These are phyloP conservation scores for Coccinonectria pachysandricola DNA, from an alignment of 2,329 filamentous ascomycete species.

Conservation along the genomic window DNA sequence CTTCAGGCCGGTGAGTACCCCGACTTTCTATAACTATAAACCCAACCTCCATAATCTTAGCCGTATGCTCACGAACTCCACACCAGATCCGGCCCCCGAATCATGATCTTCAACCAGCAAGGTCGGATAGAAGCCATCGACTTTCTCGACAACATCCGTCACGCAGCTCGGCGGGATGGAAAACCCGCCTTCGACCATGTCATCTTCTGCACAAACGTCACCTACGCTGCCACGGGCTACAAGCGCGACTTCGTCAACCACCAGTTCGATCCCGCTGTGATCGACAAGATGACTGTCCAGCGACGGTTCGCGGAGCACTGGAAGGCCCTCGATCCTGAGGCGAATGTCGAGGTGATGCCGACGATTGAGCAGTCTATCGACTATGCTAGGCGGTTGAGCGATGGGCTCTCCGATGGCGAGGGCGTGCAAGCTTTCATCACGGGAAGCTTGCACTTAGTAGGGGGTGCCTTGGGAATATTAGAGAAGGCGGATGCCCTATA, in stretches of 20 bases:
- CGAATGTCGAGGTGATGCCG: slow-evolving; percentile 36
- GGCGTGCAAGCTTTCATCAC: slow-evolving; percentile 43
- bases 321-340: slow-evolving; percentile 34
- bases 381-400: slow-evolving; percentile 29
- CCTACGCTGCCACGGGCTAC: slow-evolving; percentile 39
- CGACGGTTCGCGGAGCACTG: slow-evolving; percentile 43
- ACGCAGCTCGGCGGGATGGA: slow-evolving; percentile 21
- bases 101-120: slow-evolving; percentile 85
- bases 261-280: slow-evolving; percentile 40
- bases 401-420: slow-evolving; percentile 20
- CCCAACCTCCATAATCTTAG: neutral
- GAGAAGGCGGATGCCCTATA: slow-evolving; percentile 35
- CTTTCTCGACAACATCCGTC: slow-evolving; percentile 40
- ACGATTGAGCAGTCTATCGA: slow-evolving; percentile 47
- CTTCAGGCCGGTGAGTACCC: slow-evolving; percentile 19
- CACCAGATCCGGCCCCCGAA: slow-evolving; percentile 28
- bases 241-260: slow-evolving; percentile 49
- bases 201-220: slow-evolving; percentile 74
- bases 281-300: slow-evolving; percentile 42
- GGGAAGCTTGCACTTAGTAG: slow-evolving; percentile 54
- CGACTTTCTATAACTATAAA: too few relatives aligned
- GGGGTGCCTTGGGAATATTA: slow-evolving; percentile 40
- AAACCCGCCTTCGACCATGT: slow-evolving; percentile 53
- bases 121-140: slow-evolving; percentile 42
- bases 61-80: neutral